Conservation (phyloP, 176 grass and related monocot genomes). For the Musa schizocarpa region DNA sequence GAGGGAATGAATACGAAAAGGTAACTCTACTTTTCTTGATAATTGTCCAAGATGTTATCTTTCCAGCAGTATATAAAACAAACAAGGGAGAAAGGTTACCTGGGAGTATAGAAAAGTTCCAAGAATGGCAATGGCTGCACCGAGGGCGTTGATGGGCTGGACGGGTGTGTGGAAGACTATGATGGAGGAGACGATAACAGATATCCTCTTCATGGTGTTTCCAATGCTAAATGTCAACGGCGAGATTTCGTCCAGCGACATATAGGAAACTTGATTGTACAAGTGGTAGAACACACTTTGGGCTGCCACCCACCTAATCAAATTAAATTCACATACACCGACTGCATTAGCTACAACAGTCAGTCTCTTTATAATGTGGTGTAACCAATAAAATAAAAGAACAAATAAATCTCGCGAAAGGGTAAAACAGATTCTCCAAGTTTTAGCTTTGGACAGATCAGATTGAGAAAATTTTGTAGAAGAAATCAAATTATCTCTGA, state of each 20-base stretch:
- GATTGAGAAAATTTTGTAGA: too few species aligned
- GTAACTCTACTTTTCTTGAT: not conserved
- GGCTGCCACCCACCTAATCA: not conserved
- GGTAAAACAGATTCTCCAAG: not conserved
- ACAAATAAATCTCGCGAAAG: not conserved
- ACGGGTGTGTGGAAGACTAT: not conserved
- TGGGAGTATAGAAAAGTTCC: not conserved
- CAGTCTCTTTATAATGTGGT: not conserved
- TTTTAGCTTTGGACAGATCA: too few species aligned
- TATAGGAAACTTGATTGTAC: slow-evolving; percentile 3
- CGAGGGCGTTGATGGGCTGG: not conserved
- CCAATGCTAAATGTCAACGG: not conserved
- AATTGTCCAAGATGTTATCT: not conserved
- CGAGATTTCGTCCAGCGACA: not conserved
- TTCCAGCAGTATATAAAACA: not conserved
- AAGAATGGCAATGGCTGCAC: not conserved
- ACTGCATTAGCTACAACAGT: not conserved
- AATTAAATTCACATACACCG: not conserved
- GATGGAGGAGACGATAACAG: not conserved
- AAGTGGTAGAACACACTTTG: not conserved
- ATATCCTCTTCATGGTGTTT: not conserved
- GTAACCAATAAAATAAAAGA: too few species aligned
- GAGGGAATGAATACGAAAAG: not conserved
- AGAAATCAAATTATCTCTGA: too few species aligned
- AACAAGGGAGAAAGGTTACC: not conserved